phyloP scores from a whole-genome alignment of 352 stramenopile genomes.

The Globisporangium takayamanum region DNA sequence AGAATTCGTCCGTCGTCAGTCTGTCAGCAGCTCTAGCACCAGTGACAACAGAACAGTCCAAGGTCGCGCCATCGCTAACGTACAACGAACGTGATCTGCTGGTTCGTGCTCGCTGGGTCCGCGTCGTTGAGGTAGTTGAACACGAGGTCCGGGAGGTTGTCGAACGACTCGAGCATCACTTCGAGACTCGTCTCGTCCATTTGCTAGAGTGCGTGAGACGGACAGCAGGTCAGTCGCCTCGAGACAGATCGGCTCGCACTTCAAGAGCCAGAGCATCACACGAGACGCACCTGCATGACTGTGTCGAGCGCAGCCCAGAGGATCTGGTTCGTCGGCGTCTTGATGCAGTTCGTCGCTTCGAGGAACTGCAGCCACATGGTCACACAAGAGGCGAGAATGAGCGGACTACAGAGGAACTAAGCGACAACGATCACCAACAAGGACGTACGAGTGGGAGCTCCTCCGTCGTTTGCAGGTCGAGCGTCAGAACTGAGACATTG shows the following conservation, averaged over 20 bases:
- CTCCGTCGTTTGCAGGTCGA: slow-evolving; percentile 66
- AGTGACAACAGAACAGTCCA: neutral
- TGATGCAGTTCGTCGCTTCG: slow-evolving; percentile 62
- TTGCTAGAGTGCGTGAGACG: slow-evolving; percentile 26
- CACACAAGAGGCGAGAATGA: neutral
- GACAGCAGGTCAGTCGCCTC: slow-evolving; percentile 1
- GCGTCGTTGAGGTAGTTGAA: slow-evolving; percentile 82
- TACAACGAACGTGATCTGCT: slow-evolving; percentile 76
- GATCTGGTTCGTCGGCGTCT: slow-evolving; percentile 69
- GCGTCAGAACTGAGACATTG: slow-evolving; percentile 54
- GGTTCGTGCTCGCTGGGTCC: slow-evolving; percentile 51
- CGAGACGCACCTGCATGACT: slow-evolving; percentile 67
- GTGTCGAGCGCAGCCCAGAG: slow-evolving; percentile 79
- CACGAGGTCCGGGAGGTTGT: slow-evolving; percentile 81
- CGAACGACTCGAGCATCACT: slow-evolving; percentile 74
- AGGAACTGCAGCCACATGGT: slow-evolving; percentile 43
- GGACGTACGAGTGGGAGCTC: slow-evolving; percentile 55
- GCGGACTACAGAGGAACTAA: neutral
- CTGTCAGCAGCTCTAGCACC: neutral
- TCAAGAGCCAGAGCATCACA: neutral
- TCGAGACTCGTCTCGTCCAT: slow-evolving; percentile 79
- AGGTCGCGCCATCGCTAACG: neutral
- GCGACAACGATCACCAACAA: neutral
- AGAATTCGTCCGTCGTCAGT: neutral
- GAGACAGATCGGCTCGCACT: neutral